Base-by-base conservation (phyloP, 192 early-diverging fungal genomes). In the Backusella tarrabulga region DNA sequence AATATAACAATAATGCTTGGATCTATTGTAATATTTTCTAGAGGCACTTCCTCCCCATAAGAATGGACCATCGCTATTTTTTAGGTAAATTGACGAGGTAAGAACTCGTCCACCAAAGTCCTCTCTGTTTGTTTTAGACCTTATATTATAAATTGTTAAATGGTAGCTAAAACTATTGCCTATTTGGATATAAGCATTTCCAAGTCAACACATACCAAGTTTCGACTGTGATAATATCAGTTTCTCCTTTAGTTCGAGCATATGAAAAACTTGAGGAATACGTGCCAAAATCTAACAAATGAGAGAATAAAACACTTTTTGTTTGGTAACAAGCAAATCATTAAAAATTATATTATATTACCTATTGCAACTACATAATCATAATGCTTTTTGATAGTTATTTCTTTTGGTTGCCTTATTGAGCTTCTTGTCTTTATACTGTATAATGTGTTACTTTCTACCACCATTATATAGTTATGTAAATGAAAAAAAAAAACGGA, bases 61-160 rank as follows among this genome's bases (percentile, higher is more conserved):
- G 29, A 63, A 63, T 63, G 56, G 56, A 2, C 56, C 56, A 14
- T 63, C 56, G 12, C 56, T 63, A 29, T 63, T 63, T 63, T 63
- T 63, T 63, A 12, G 56, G 11, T 63, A 63, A 26, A 63, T 63
- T 26, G 56, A 63, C 8, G 56, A 63, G 26, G 56, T 63, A 63
- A 63, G 56, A 29, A 63, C 56, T 63, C 56, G 56, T 63, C 56
- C 56, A 21, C 56, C 56, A 63, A 63, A 63, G n/a, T 63, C 56
- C 23, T 63, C 56, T 63, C 56, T 63, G 26, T 63, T 63, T 29
- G 56, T 63, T 29, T 63, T 63, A 14, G 56, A 63, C 56, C 56
- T 63, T 63, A 63, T 14, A 63, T 63, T 63, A 29, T 29, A 63
- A 63, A 0, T 14, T 63, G 56, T 63, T 63, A 63, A 2, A 63